phyloP scores from a whole-genome alignment of 2,329 filamentous ascomycete species.

The Simplicillium aogashimaense region DNA sequence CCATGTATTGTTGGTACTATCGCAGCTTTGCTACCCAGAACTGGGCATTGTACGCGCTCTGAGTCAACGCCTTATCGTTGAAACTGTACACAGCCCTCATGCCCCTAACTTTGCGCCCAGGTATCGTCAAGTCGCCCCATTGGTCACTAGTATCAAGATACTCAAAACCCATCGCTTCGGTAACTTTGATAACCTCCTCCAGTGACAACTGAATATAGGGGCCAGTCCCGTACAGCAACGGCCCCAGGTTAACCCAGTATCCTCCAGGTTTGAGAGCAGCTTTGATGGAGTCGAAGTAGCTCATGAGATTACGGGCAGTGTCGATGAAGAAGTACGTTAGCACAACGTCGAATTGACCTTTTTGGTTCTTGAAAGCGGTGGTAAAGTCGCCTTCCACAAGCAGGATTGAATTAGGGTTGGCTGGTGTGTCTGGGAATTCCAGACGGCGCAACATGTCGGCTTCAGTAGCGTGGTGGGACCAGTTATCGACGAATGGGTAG shows the following conservation, averaged over 20 bases:
- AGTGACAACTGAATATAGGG: slow-evolving; percentile 45
- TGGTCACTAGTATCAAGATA: slow-evolving; percentile 31
- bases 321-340: slow-evolving; percentile 53
- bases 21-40: slow-evolving; percentile 36
- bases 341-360: slow-evolving; percentile 33
- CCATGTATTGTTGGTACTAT: neutral
- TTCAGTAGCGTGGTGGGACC: slow-evolving; percentile 43
- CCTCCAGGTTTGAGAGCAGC: slow-evolving; percentile 35
- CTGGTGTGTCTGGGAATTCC: slow-evolving; percentile 29
- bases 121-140: slow-evolving; percentile 33
- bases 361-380: slow-evolving; percentile 20
- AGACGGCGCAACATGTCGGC: slow-evolving; percentile 35
- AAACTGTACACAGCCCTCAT: slow-evolving; percentile 42
- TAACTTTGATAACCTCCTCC: slow-evolving; percentile 38
- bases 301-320: slow-evolving; percentile 44
- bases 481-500: slow-evolving; percentile 44
- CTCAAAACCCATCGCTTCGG: slow-evolving; percentile 39
- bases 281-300: slow-evolving; percentile 44
- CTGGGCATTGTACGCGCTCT: slow-evolving; percentile 44
- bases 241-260: slow-evolving; percentile 46
- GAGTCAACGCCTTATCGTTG: slow-evolving; percentile 36
- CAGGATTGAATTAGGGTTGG: slow-evolving; percentile 26
- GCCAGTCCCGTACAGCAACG: slow-evolving; percentile 42
- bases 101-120: slow-evolving; percentile 28
- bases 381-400: slow-evolving; percentile 49